Conservation (phyloP, 2,329 filamentous ascomycete genomes). For the Exserohilum rostratum region DNA sequence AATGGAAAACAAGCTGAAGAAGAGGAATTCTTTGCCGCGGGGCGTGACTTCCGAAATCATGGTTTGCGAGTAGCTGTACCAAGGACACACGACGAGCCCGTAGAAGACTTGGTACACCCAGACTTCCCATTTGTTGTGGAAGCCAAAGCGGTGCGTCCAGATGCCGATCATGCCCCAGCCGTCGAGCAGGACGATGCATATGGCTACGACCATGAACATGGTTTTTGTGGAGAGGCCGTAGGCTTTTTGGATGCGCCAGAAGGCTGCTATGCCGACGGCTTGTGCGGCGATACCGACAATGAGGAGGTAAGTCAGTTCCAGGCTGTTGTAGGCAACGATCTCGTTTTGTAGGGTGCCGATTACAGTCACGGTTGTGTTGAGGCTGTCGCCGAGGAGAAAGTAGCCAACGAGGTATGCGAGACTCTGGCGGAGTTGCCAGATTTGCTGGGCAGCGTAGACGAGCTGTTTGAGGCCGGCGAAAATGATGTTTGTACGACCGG, state of each 20-base stretch:
- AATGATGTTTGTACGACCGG: slow-evolving; percentile 59
- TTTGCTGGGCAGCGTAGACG: slow-evolving; percentile 62
- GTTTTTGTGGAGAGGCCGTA: slow-evolving; percentile 66
- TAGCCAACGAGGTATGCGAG: slow-evolving; percentile 68
- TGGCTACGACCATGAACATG: slow-evolving; percentile 70
- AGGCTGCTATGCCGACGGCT: slow-evolving; percentile 65
- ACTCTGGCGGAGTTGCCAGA: slow-evolving; percentile 70
- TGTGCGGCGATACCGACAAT: slow-evolving; percentile 70
- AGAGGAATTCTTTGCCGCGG: slow-evolving; percentile 71
- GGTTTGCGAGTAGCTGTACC: slow-evolving; percentile 74
- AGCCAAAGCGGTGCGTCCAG: slow-evolving; percentile 61
- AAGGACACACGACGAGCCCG: slow-evolving; percentile 70
- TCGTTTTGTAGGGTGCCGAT: slow-evolving; percentile 69
- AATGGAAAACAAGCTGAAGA: slow-evolving; percentile 72
- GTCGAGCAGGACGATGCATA: slow-evolving; percentile 66
- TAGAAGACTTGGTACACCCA: slow-evolving; percentile 62
- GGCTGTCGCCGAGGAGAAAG: slow-evolving; percentile 71
- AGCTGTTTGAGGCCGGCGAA: slow-evolving; percentile 65
- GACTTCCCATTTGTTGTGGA: slow-evolving; percentile 61
- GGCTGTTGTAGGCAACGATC: slow-evolving; percentile 68
- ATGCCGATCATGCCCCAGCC: slow-evolving; percentile 66
- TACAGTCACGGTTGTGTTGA: slow-evolving; percentile 74
- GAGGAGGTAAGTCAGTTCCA: slow-evolving; percentile 69
- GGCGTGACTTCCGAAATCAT: slow-evolving; percentile 75
- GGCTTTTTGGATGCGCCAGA: slow-evolving; percentile 67